Evolutionary conservation across 176 grass and related monocot species (phyloP), one percentile per base, ranked within the genome.

Genomic region (Poa pratensis): DNA sequence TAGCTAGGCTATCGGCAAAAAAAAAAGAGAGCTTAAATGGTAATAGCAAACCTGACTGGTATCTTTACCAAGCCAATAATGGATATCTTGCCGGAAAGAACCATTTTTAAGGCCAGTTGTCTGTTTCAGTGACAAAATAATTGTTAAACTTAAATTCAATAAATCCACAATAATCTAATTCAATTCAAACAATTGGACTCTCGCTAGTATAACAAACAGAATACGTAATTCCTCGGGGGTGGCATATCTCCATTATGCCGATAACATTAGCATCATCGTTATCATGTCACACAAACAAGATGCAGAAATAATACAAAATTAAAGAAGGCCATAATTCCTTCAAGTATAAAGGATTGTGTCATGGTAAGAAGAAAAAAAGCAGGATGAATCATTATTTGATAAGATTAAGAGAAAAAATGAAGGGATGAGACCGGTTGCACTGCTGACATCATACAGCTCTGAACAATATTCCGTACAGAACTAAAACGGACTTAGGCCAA

Each of bases 61-160:
- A 86, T 94, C 96, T 94, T 96, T 99, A 81, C 96, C 96, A 62
- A 99, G 93, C 96, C 96, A 99, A 92, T 99, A 99, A 54, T 99
- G 96, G 82, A 96, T 96, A 70, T 96, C 93, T 80, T 99, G 93
- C 34, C 73, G 91, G 79, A 92, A 82, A 84, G 96, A 95, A 74
- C 93, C 96, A 92, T 87, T 99, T 87, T 99, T 99, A 74, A 94
- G 77, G 34, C 90, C 78, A 81, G 88, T 84, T 73, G 91, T 96
- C 96, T 99, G 88, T 81, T 76, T 34, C 45, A 89, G 85, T 18
- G 71, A 71, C 23, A 82, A 79, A 58, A 80, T 77, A 67, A 66
- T 43, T 18, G 30, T 81, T 72, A 81, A 16, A 69, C 53, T 45
- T 35, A 73, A 73, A 40, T 40, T 62, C 45, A 79, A 45, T n/a